These are phyloP conservation scores for Linnemannia exigua DNA, from an alignment of 192 early-diverging fungal species.

Conservation along the genomic window DNA sequence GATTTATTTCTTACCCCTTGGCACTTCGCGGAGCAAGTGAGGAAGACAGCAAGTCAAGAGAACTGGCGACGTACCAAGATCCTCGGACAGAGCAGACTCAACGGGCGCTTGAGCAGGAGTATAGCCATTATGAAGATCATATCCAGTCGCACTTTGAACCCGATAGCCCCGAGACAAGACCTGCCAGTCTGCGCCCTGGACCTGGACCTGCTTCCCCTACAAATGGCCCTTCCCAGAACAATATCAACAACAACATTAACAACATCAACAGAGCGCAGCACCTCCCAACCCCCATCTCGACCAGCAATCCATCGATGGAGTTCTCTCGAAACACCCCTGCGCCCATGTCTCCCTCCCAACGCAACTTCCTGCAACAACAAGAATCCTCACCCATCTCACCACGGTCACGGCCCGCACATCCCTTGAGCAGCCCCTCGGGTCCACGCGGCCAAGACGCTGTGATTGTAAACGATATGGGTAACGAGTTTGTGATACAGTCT, in stretches of 20 bases:
- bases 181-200: not conserved
- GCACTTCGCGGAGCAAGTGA: not conserved
- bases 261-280: not conserved
- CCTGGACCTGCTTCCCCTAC: not conserved
- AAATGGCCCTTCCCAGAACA: not conserved
- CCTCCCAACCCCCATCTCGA: constrained; percentile 11
- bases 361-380: constrained; percentile 9
- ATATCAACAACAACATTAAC: not conserved
- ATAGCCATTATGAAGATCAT: constrained; percentile 31
- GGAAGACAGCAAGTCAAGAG: not conserved
- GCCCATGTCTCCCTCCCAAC: constrained; percentile 30
- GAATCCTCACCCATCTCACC: constrained; percentile 8
- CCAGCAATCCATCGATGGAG: not conserved
- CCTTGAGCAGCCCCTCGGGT: not conserved
- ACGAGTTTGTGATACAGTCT: constrained; percentile 37
- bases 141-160: constrained; percentile 37
- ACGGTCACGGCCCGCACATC: constrained; percentile 5
- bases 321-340: not conserved
- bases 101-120: constrained; percentile 10
- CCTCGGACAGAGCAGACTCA: not conserved
- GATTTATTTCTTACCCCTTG: constrained; percentile 18
- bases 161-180: constrained; percentile 2
- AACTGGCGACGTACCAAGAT: not conserved
- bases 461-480: constrained; percentile 41
- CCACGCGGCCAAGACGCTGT: not conserved